Conservation (phyloP, 495 filamentous ascomycete genomes). For the Penicillium desertorum region DNA sequence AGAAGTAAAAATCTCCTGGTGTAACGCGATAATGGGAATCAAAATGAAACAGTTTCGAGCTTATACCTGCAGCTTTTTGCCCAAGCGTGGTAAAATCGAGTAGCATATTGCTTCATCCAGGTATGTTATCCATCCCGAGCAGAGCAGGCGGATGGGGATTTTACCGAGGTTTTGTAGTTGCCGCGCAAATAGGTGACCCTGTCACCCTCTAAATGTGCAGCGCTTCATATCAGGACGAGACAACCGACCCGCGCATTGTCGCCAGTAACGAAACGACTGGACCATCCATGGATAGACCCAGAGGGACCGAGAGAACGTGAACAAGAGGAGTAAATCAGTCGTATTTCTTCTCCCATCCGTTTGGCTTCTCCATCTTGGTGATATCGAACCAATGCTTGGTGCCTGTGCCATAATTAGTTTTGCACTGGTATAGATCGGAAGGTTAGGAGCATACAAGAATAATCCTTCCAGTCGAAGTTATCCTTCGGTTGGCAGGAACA, state of each 20-base stretch:
- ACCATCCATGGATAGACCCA: slow-evolving; percentile 21
- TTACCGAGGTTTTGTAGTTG: slow-evolving; percentile 9
- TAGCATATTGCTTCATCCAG: background rate
- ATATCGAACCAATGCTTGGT: slow-evolving; percentile 82
- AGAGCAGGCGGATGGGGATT: background rate
- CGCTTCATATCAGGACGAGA: slow-evolving; percentile 22
- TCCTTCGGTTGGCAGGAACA: slow-evolving; percentile 94
- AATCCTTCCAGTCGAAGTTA: slow-evolving; percentile 99
- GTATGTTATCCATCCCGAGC: background rate
- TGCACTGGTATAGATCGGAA: background rate
- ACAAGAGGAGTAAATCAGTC: slow-evolving; percentile 44
- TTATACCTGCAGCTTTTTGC: slow-evolving; percentile 1
- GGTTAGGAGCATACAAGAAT: slow-evolving; percentile 69
- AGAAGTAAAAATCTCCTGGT: background rate
- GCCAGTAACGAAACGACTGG: slow-evolving; percentile 24
- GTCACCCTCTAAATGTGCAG: slow-evolving; percentile 13
- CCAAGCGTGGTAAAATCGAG: background rate
- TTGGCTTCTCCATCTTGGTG: slow-evolving; percentile 74
- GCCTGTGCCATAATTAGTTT: slow-evolving; percentile 45
- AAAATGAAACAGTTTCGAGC: slow-evolving; percentile 8
- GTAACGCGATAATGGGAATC: slow-evolving; percentile 3
- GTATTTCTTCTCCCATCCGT: slow-evolving; percentile 68
- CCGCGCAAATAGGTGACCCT: slow-evolving; percentile 13
- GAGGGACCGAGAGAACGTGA: slow-evolving; percentile 13
- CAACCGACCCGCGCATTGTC: slow-evolving; percentile 25